Evolutionary conservation across 2,329 filamentous ascomycete genomes (phyloP).

Genomic region (Fusarium gaditjirri): DNA sequence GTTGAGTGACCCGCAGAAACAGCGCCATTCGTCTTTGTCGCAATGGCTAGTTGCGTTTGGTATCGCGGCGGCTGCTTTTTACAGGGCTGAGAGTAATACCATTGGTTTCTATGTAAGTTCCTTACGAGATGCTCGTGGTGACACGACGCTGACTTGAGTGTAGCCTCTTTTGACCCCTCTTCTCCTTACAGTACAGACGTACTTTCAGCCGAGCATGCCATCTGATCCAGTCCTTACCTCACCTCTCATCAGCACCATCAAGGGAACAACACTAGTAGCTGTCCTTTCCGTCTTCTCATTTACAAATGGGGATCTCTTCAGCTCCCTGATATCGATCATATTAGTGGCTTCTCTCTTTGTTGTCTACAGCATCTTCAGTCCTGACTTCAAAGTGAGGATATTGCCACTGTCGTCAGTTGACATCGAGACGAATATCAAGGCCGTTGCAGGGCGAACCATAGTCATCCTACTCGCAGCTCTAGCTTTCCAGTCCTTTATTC

Average conservation of each 20-base stretch:
- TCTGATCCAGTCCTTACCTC: neutral
- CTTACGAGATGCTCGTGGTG: fast-evolving
- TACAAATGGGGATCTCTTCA: conserved; percentile 43
- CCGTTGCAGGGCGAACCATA: conserved; percentile 40
- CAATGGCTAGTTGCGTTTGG: conserved; percentile 24
- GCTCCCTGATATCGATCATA: conserved; percentile 40
- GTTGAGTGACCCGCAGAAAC: neutral
- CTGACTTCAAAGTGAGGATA: neutral
- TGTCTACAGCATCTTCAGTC: conserved; percentile 43
- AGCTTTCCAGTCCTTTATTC: conserved; percentile 25
- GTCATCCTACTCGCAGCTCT: conserved; percentile 32
- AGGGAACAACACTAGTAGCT: neutral
- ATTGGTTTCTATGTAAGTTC: conserved; percentile 5
- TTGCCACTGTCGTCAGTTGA: conserved; percentile 12
- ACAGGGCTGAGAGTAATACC: conserved; percentile 23
- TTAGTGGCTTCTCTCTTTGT: conserved; percentile 45
- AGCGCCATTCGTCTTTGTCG: neutral
- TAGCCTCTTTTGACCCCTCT: conserved; percentile 43
- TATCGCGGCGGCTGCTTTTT: conserved; percentile 19
- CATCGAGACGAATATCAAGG: conserved; percentile 41
- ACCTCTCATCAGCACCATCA: neutral
- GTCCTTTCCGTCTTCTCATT: conserved; percentile 32
- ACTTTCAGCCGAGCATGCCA: neutral
- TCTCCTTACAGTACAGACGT: conserved; percentile 24
- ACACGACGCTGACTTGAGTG: neutral